Conservation (phyloP, 2,329 filamentous ascomycete genomes). For the Ophiognomonia clavigignenti-juglandacearum region DNA sequence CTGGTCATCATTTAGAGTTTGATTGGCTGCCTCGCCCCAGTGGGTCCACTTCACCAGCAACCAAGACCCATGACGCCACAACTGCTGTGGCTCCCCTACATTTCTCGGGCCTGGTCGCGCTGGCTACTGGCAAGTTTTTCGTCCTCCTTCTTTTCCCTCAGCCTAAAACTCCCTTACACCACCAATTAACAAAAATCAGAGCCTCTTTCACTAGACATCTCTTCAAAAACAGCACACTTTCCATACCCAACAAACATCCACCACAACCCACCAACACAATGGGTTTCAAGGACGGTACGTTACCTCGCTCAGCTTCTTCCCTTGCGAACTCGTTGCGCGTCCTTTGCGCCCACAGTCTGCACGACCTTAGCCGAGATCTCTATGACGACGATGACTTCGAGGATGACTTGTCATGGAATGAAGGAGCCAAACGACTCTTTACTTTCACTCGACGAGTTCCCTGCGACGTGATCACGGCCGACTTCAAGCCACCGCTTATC, state of each 20-base stretch:
- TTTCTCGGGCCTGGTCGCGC: constrained; percentile 14
- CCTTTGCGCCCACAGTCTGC: background rate
- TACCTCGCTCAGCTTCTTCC: no score
- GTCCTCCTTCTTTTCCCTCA: background rate
- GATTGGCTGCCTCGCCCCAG: constrained; percentile 13
- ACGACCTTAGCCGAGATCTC: no score
- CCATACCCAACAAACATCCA: constrained; percentile 14
- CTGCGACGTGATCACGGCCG: background rate
- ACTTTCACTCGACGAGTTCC: constrained; percentile 20
- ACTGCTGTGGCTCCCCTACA: constrained; percentile 5
- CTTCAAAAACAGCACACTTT: constrained; percentile 19
- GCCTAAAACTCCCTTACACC: background rate
- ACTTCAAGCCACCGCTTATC: constrained; percentile 7
- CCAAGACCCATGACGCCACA: constrained; percentile 4
- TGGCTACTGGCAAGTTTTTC: constrained; percentile 10
- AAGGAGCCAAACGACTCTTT: no score
- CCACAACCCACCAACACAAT: constrained; percentile 25
- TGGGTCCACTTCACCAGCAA: constrained; percentile 4
- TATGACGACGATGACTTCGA: background rate
- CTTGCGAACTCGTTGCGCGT: background rate
- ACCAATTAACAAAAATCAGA: background rate
- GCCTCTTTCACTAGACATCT: constrained; percentile 7
- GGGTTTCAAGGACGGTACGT: constrained; percentile 35
- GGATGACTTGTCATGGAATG: no score
- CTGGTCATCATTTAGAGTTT: constrained; percentile 14